Evolutionary conservation across 441 rosid genomes (phyloP), one percentile per base, ranked within the genome.

Genomic region (Populus trichocarpa): DNA sequence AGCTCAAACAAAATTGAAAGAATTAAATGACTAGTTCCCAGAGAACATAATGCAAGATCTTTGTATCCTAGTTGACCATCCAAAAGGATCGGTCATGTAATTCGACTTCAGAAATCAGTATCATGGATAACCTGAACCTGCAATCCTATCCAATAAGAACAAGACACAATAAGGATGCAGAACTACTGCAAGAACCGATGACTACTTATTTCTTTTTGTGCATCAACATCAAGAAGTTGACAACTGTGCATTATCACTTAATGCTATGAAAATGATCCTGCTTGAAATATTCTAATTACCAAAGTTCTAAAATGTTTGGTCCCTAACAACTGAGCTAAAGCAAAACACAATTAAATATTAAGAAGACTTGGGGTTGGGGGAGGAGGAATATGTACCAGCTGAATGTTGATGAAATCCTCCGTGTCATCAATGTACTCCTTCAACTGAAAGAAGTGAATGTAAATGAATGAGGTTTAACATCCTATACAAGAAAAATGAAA

Each of bases 391-490:
- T 76, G 5, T 90, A 94, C 99, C 96, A 96, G 87, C 88, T 96
- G 97, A 85, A 96, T 96, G 87, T 96, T 96, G 74, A 96, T 93
- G 85, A 96, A 94, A 85, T 94, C 99, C 83, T 96, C 99, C 0
- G 99, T 96, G 80, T 92, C 97, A 80, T 95, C 99, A 70, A 96
- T 96, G 86, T 94, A 96, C 87, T 96, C 99, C 90, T 96, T 96
- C 80, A 96, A 82, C 98, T 96, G 96, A 77, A 77, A 84, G 70
- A 78, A 75, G 63, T 38, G 74, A 63, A 22, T 1, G 50, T 75
- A n/a, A 77, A 35, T 78, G 36, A 76, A 78, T 76, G 57, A 46
- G 25, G 36, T 30, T 7, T 33, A 13, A 26, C 35, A 40, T 38
- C 10, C 30, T 8, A 78, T 16, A 30, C 3, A 78, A 50, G 70